Base-by-base conservation (phyloP, 352 stramenopile species). In the Phytopythium kandeliae region DNA sequence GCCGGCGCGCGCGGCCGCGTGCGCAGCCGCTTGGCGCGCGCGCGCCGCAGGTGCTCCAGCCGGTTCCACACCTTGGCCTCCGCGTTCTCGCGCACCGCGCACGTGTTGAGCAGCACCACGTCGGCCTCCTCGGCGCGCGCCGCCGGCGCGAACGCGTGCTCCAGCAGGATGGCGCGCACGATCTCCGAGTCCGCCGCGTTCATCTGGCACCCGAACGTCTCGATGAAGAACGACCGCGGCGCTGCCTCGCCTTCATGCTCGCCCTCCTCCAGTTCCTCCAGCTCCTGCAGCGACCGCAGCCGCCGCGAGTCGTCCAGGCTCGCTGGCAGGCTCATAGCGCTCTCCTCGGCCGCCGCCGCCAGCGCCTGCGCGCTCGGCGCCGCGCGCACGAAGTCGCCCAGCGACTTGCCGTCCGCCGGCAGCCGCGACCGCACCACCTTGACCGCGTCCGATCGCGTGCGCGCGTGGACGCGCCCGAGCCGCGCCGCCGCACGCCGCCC, bases 171-270 rank as follows among this genome's bases (percentile, higher is more conserved):
- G 31, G 89, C 80, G 17, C 88, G 82, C 40, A 99, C 96, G 70
- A 99, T 98, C 63, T 99, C 96, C 48, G 87, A 97, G 75, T 99
- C 97, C 54, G 90, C 94, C 46, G 97, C 94, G 74, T 99, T 99
- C 97, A 99, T 99, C 81, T 99, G 96, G 81, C 97, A 99, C 10
- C 97, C 97, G 74, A 99, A 99, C 13, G 96, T 99, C 58, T 94
- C 84, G 40, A 94, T 91, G 63, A 77, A 89, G 59, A 94, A 94
- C 36, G 75, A 84, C 21, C 71, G 28, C 3, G 11, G 33, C 21
- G 47, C 54, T 9, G 28, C 28, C 28, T 9, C n/a, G n/a, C n/a
- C n/a, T n/a, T n/a, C n/a, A n/a, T n/a, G n/a, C 2, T 41, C 51
- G 8, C 10, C 59, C 7, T 56, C 30, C 22, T 51, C 41, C 22